Base-by-base conservation (phyloP, 352 stramenopile genomes). In the Globisporangium cylindrosporum region DNA sequence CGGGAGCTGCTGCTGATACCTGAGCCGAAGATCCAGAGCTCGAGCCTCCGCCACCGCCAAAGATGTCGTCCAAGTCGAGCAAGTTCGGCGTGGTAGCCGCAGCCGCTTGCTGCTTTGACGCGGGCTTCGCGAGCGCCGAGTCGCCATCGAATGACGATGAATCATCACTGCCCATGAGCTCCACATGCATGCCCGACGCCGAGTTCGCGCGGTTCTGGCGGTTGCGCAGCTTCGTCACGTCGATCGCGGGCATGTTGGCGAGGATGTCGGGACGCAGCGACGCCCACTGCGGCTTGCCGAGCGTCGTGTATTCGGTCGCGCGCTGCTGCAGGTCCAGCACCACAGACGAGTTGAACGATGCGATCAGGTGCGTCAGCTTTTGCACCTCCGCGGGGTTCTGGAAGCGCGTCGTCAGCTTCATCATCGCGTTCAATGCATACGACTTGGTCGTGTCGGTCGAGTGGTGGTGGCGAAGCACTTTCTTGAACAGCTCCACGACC, bases 311-410 rank as follows among this genome's bases (percentile, higher is more conserved):
- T 78, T 99, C 98, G 54, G 90, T 98, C 14, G 96, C 91, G 36
- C 97, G 91, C 56, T 99, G 89, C 82, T 99, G 97, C n/a, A 99
- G 81, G 72, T 99, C 97, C 7, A 99, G 77, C 29, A 94, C 80
- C 68, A 98, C 90, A 20, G 92, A 98, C 25, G 80, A 85, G 73
- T 97, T 91, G 72, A 98, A 96, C 51, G 93, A 90, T 41, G 81
- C 85, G 22, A 99, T 88, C 61, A 99, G 75, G 46, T 81, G 79
- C n/a, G 92, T 78, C 34, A 98, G 68, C 63, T 88, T 89, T 41
- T 75, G 76, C 43, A 90, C 79, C 63, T 98, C 77, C 41, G 76
- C 67, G 0, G 79, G 78, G 57, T 80, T 77, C 57, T 67, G 80
- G 53, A 99, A 98, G 3, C 97, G 82, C 59, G 97, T 96, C 65